phyloP scores from a whole-genome alignment of 768 basidiomycete genomes.

The Leucogyrophana mollusca region DNA sequence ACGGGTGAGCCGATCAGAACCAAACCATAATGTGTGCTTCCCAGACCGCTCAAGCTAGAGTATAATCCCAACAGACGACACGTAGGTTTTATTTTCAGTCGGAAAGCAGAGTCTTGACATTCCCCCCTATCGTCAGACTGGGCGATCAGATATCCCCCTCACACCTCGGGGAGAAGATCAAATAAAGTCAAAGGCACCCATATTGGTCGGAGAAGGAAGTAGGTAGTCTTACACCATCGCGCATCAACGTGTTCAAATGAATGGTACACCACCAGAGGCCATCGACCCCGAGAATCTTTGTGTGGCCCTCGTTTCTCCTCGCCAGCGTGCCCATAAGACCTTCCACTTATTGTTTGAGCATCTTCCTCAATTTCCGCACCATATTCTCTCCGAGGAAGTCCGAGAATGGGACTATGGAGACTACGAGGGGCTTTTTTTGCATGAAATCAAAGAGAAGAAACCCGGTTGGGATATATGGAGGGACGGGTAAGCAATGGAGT shows the following conservation, averaged over 20 bases:
- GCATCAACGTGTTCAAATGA: background rate
- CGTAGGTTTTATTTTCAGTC: slow-evolving; percentile 34
- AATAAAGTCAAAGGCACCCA: slow-evolving; percentile 59
- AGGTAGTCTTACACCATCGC: slow-evolving; percentile 29
- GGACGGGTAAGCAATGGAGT: slow-evolving; percentile 57
- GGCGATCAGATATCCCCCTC: slow-evolving; percentile 83
- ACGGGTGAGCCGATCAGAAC: slow-evolving; percentile 52
- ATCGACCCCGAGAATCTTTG: slow-evolving; percentile 81
- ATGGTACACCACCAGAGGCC: slow-evolving; percentile 42
- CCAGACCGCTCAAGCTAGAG: too few relatives aligned
- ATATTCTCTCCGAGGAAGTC: slow-evolving; percentile 61
- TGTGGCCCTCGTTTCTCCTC: slow-evolving; percentile 81
- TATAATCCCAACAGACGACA: slow-evolving; percentile 55
- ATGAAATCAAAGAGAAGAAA: slow-evolving; percentile 68
- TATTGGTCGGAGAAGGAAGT: slow-evolving; percentile 79
- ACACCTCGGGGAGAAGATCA: slow-evolving; percentile 73
- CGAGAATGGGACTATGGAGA: slow-evolving; percentile 93
- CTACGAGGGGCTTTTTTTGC: slow-evolving; percentile 79
- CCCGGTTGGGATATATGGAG: slow-evolving; percentile 80
- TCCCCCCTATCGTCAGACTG: slow-evolving; percentile 55
- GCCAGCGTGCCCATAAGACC: slow-evolving; percentile 80
- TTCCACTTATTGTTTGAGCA: slow-evolving; percentile 77
- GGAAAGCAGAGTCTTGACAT: slow-evolving; percentile 4
- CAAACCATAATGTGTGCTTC: too few relatives aligned
- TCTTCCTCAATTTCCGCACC: slow-evolving; percentile 43